Evolutionary conservation across 331 rosid genomes (phyloP).

Genomic region (Ulmus americana): DNA sequence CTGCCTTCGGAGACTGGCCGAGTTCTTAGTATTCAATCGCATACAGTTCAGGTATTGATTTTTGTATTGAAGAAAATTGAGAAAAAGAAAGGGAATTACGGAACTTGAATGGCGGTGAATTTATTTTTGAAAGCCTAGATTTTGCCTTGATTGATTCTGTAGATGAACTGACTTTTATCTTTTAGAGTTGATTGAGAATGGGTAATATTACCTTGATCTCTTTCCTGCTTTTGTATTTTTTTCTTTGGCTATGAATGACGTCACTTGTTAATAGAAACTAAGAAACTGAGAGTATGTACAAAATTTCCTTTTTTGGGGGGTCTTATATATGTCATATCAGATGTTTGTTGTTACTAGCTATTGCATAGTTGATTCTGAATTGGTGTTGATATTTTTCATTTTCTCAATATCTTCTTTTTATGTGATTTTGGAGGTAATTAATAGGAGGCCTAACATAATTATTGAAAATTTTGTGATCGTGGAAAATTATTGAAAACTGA

Average conservation of each 20-base stretch:
- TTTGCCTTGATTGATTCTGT: neutral
- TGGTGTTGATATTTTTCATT: neutral
- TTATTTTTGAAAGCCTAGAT: neutral
- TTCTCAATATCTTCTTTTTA: no score
- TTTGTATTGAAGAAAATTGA: constrained; percentile 6
- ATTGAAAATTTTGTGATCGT: neutral
- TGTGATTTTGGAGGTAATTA: neutral
- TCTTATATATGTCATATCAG: neutral
- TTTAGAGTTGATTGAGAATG: neutral
- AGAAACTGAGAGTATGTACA: no score
- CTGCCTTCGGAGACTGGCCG: constrained; percentile 86
- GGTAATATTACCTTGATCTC: neutral
- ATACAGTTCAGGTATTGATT: constrained; percentile 68
- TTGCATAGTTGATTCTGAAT: neutral
- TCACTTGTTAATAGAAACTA: no score
- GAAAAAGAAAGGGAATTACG: neutral
- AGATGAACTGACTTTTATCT: neutral
- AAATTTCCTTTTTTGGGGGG: neutral
- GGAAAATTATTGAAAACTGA: neutral
- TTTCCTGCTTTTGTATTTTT: neutral
- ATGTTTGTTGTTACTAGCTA: neutral
- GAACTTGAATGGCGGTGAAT: neutral
- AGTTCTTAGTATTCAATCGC: constrained; percentile 88
- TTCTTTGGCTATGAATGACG: neutral
- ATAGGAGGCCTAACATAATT: no score